Base-by-base conservation (phyloP, 306 rosid genomes). In the Dryas drummondii region DNA sequence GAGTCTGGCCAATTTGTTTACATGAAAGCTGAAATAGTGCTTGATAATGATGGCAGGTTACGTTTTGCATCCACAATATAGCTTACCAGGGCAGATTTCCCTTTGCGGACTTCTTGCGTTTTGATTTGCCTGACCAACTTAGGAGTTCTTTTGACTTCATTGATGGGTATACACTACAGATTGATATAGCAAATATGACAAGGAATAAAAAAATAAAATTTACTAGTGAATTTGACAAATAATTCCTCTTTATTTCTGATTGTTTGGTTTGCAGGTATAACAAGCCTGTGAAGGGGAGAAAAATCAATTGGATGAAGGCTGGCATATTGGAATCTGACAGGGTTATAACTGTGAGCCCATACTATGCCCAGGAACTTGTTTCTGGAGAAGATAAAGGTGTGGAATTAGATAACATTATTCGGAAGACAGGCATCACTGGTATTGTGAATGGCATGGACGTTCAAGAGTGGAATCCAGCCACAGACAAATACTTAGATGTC, bases 31-130 rank as follows among this genome's bases (percentile, higher is more conserved):
- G 71, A 70, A 22, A 27, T 77, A 14, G 26, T 41, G 45, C 57
- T 65, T 64, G 15, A 9, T 48, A 9, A 58, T 72, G 44, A n/a
- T 63, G 19, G 54, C 78, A 85, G 89, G 89, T 85, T 49, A 84
- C 71, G 19, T 82, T 85, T 53, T 85, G 89, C 69, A 85, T 85
- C 74, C 89, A 85, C 81, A 85, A 85, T 68, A 85, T 85, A 76
- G 86, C 89, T 55, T 85, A 85, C 71, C 89, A 85, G 74, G 89
- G 89, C 40, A 65, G 89, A 85, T 85, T 85, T 80, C 46, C 70
- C 42, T 65, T 65, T 52, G 42, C 77, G 5, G 88, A 85, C 73
- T 85, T 79, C 61, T 32, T 82, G 40, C 61, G 69, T 49, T 82
- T 85, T 79, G 64, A 76, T 70, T 70, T 85, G 76, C 84, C 88